Evolutionary conservation across 2,329 filamentous ascomycete genomes (phyloP).

Genomic region (Bipolaris oryzae): DNA sequence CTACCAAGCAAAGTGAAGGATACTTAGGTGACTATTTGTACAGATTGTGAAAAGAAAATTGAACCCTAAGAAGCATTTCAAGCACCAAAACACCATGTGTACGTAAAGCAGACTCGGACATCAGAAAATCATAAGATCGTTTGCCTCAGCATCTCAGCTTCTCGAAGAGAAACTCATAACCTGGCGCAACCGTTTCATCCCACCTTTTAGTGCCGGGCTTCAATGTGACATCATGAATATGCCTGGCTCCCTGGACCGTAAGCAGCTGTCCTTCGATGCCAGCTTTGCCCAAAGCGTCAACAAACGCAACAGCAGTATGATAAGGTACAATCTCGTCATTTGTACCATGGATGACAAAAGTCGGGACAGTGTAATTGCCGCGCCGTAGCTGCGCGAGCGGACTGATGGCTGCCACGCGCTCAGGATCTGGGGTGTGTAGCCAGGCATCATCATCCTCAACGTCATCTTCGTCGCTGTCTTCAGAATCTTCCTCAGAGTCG

Average conservation of each 20-base stretch:
- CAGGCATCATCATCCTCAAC: neutral
- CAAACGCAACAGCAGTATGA: constrained; percentile 1
- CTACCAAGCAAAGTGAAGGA: no score
- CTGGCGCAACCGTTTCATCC: constrained; percentile 10
- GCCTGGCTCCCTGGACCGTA: constrained; percentile 9
- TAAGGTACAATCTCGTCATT: constrained; percentile 19
- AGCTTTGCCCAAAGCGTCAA: constrained; percentile 1
- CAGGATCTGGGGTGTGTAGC: neutral
- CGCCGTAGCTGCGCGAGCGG: constrained; percentile 16
- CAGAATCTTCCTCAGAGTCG: no score
- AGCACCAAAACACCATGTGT: neutral
- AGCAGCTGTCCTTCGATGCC: constrained; percentile 11
- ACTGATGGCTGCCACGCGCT: constrained; percentile 11
- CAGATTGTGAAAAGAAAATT: no score
- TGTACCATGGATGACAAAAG: constrained; percentile 20
- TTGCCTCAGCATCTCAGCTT: neutral
- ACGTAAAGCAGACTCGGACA: neutral
- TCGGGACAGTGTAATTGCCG: constrained; percentile 19
- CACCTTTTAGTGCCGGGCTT: constrained; percentile 4
- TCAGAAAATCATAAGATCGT: neutral
- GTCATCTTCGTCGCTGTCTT: neutral
- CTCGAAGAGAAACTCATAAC: constrained; percentile 10
- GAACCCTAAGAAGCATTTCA: neutral
- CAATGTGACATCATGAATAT: constrained; percentile 14
- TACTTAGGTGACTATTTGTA: no score